Evolutionary conservation across 2,329 filamentous ascomycete genomes (phyloP).

Genomic region (Pseudogymnoascus sp.): DNA sequence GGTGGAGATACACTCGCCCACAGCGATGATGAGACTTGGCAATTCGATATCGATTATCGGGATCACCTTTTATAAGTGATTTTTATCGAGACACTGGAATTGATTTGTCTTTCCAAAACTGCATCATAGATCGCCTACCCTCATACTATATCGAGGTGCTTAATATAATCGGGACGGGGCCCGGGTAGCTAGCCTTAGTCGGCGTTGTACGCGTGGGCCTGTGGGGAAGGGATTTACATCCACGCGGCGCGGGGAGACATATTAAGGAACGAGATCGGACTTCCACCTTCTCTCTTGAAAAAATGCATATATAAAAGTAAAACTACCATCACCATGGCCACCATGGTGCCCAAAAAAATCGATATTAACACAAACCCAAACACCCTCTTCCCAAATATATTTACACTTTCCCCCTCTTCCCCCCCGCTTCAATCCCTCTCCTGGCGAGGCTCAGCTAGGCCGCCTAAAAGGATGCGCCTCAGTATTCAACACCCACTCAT

Average conservation of each 20-base stretch:
- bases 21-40: not conserved
- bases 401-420: slow-evolving; percentile 4
- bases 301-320: not conserved
- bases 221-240: not conserved
- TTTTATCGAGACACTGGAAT: too few species aligned
- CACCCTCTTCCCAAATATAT: slow-evolving; percentile 9
- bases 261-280: not conserved
- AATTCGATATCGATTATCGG: not conserved
- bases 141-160: not conserved
- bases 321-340: not conserved
- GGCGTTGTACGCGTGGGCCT: not conserved
- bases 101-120: not conserved
- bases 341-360: not conserved
- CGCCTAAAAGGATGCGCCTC: slow-evolving; percentile 31
- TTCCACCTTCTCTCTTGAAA: not conserved
- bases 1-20: not conserved
- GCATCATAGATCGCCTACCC: not conserved
- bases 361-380: not conserved
- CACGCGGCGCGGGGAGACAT: not conserved
- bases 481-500: slow-evolving; percentile 53
- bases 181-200: not conserved
- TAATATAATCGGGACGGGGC: not conserved
- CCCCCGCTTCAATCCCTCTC: too few species aligned
- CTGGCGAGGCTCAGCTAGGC: slow-evolving; percentile 10
- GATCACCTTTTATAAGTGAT: not conserved